Evolutionary conservation across 768 basidiomycete genomes (phyloP).

Genomic region (Chalciporus sphaerocephalus): DNA sequence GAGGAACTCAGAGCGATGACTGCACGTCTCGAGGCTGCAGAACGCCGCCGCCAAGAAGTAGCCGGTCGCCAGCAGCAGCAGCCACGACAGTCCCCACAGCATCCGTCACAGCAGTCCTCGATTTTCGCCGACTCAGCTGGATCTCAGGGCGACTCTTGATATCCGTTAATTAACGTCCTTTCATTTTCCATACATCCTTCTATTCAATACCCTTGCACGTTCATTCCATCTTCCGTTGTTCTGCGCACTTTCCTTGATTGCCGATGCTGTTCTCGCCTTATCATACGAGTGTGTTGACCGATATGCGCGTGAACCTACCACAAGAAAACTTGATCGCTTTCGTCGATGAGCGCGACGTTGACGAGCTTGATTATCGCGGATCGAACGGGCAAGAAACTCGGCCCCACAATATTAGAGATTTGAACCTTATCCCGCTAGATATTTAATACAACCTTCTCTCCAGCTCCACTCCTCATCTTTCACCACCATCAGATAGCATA

Average conservation of each 20-base stretch:
- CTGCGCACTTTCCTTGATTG: slow-evolving; percentile 8
- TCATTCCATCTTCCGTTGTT: slow-evolving; percentile 16
- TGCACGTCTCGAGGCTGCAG: slow-evolving; percentile 69
- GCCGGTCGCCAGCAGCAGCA: slow-evolving; percentile 34
- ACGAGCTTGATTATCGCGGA: slow-evolving; percentile 7
- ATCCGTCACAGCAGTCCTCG: slow-evolving; percentile 4
- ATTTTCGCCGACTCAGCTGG: slow-evolving; percentile 13
- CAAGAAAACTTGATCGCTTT: neutral
- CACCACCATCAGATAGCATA: slow-evolving; percentile 19
- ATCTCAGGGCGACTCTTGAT: slow-evolving; percentile 23
- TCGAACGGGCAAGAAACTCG: neutral
- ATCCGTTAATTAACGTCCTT: slow-evolving; percentile 25
- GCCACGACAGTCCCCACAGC: slow-evolving; percentile 7
- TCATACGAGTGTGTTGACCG: neutral
- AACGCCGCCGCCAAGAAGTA: slow-evolving; percentile 51
- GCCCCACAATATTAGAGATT: too few species aligned
- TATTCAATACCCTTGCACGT: slow-evolving; percentile 26
- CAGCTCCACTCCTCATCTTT: neutral
- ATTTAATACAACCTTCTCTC: slow-evolving; percentile 7
- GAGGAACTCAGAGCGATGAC: slow-evolving; percentile 72
- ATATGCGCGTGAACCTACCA: neutral
- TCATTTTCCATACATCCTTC: slow-evolving; percentile 16
- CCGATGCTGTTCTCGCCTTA: neutral
- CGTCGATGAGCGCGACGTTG: neutral
- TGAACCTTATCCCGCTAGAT: slow-evolving; percentile 16